A percentile compares a stretch with the other conserved stretches of the same genome.
Conservation (phyloP, 2,329 filamentous ascomycete genomes). For the Fusarium tuaranense region DNA sequence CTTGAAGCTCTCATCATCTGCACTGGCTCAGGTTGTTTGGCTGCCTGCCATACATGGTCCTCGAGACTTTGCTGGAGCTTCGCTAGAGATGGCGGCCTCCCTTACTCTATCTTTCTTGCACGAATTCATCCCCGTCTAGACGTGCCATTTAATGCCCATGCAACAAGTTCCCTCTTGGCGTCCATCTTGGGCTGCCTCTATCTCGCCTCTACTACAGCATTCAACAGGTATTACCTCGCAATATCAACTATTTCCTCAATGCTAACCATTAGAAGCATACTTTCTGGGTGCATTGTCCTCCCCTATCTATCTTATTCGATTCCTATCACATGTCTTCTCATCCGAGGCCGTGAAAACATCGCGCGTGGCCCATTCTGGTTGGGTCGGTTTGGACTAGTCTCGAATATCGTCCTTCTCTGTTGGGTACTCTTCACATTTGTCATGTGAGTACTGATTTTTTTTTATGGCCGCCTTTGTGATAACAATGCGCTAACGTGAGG, state of each 20-base stretch:
- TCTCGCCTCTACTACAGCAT: background rate
- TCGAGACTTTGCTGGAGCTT: conserved; percentile 23
- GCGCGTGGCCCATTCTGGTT: conserved; percentile 13
- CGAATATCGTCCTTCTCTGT: conserved; percentile 7
- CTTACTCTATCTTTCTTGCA: background rate
- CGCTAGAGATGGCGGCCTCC: conserved; percentile 18
- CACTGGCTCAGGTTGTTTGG: conserved; percentile 12
- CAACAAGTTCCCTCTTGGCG: background rate
- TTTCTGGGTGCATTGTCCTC: conserved; percentile 15
- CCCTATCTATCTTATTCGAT: conserved; percentile 12
- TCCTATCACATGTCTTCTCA: conserved; percentile 5
- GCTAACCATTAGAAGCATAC: background rate
- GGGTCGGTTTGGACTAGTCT: conserved; percentile 2
- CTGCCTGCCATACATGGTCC: conserved; percentile 19
- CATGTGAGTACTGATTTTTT: background rate
- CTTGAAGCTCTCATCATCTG: conserved; percentile 7
- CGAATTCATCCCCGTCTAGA: background rate
- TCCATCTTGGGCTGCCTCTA: background rate
- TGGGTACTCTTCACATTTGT: conserved; percentile 15
- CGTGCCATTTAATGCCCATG: background rate
- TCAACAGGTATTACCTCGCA: background rate
- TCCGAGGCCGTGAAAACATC: conserved; percentile 6
- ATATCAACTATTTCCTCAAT: background rate
- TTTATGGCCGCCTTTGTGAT: background rate
- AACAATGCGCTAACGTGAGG: background rate